Conservation (phyloP, 1,284 basidiomycete species). For the Irpex lacteus region DNA sequence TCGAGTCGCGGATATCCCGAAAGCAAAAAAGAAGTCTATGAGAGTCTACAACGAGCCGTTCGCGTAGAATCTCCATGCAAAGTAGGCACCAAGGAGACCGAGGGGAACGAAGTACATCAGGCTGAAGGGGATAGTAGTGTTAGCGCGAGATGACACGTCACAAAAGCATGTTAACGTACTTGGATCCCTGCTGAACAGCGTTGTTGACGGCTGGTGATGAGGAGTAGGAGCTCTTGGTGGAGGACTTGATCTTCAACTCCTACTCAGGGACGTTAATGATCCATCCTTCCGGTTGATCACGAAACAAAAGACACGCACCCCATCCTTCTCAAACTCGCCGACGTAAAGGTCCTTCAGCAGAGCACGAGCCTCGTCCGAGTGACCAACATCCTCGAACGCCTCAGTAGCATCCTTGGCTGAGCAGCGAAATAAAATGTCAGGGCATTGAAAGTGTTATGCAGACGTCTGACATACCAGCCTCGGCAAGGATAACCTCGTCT, state of each 20-base stretch:
- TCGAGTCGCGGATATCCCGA: background rate
- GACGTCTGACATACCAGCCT: conserved; percentile 73
- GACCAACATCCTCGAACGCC: conserved; percentile 98
- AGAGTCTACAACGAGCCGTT: conserved; percentile 33
- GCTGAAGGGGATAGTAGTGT: conserved; percentile 32
- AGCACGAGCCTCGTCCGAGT: conserved; percentile 97
- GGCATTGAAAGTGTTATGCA: conserved; percentile 7
- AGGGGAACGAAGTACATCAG: conserved; percentile 81
- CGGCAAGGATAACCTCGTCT: conserved; percentile 94
- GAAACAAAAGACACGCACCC: conserved; percentile 43
- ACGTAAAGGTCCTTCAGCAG: conserved; percentile 78
- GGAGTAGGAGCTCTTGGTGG: conserved; percentile 25
- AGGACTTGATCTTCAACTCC: conserved; percentile 49
- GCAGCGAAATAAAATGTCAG: conserved; percentile 3
- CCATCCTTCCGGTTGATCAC: background rate
- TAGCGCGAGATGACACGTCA: conserved; percentile 10
- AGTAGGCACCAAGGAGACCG: conserved; percentile 72
- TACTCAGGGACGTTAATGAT: conserved; percentile 22
- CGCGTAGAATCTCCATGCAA: conserved; percentile 76
- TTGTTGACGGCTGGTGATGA: conserved; percentile 35
- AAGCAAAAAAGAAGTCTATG: background rate
- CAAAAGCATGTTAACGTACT: conserved; percentile 41
- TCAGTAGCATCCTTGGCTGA: conserved; percentile 92
- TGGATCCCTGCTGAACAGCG: conserved; percentile 67
- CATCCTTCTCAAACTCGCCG: conserved; percentile 73